Evolutionary conservation across 2,329 filamentous ascomycete species (phyloP).

Genomic region (Pezicula carpinea): DNA sequence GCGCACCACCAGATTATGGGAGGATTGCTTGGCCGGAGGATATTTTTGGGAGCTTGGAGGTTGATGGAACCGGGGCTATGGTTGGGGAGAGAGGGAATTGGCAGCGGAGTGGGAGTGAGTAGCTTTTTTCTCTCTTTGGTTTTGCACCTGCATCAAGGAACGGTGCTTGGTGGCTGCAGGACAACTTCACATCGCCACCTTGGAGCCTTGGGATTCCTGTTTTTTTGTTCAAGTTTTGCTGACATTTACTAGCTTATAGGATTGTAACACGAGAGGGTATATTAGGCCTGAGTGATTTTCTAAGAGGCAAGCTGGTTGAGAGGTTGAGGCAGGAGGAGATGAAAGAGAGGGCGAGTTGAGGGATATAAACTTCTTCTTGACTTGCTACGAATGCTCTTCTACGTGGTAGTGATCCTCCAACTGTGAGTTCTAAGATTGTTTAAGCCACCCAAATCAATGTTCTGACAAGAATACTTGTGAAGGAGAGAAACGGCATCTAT

Average conservation of each 20-base stretch:
- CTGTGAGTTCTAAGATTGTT: background rate
- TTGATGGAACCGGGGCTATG: conserved; percentile 52
- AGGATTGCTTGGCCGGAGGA: conserved; percentile 67
- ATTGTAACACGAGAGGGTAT: conserved; percentile 32
- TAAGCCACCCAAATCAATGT: too few species aligned
- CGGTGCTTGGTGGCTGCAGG: background rate
- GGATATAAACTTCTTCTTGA: too few species aligned
- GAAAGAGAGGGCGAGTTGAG: conserved; percentile 8
- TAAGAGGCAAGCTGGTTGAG: conserved; percentile 49
- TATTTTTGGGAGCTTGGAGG: conserved; percentile 64
- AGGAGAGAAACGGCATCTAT: background rate
- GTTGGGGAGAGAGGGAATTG: conserved; percentile 43
- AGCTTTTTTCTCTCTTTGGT: conserved; percentile 1
- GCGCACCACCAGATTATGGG: conserved; percentile 63
- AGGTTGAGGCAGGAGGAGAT: conserved; percentile 47
- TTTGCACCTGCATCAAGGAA: background rate
- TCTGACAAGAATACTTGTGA: too few species aligned
- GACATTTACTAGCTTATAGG: background rate
- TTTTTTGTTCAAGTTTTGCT: too few species aligned
- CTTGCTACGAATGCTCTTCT: too few species aligned
- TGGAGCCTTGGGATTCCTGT: too few species aligned
- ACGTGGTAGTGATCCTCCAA: too few species aligned
- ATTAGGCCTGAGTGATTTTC: conserved; percentile 49
- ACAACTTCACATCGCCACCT: too few species aligned
- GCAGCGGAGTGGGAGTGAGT: conserved; percentile 59